Conservation (phyloP, 2,329 filamentous ascomycete genomes). For the Aaosphaeria arxii region DNA sequence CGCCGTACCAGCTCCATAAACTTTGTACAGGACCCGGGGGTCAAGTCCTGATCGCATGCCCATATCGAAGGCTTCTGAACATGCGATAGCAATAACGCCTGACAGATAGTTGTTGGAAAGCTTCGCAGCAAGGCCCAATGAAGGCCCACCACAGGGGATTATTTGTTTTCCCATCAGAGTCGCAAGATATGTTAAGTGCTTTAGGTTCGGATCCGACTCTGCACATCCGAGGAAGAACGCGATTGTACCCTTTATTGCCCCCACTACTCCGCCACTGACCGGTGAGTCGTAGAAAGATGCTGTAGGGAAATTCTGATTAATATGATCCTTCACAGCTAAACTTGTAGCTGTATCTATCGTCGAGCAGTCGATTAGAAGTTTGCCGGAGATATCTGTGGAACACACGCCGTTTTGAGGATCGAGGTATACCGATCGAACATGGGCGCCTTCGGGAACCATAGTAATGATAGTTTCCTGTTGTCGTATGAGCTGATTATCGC, state of each 20-base stretch:
- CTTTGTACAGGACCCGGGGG: constrained; percentile 50
- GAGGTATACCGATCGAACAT: constrained; percentile 52
- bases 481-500: constrained; percentile 1
- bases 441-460: constrained; percentile 54
- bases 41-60: constrained; percentile 58
- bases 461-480: constrained; percentile 50
- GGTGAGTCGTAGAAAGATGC: constrained; percentile 54
- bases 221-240: constrained; percentile 56
- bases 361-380: constrained; percentile 54
- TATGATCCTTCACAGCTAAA: constrained; percentile 43
- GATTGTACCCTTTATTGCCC: constrained; percentile 51
- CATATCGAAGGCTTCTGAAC: constrained; percentile 59
- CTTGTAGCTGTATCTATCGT: constrained; percentile 56
- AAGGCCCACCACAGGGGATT: constrained; percentile 56
- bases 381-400: constrained; percentile 39
- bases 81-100: constrained; percentile 58
- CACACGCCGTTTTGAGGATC: constrained; percentile 43
- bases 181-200: constrained; percentile 44
- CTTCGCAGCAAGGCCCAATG: constrained; percentile 57
- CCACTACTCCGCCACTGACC: constrained; percentile 52
- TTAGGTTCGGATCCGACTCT: constrained; percentile 44
- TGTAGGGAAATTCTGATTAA: constrained; percentile 34
- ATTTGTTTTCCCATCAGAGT: constrained; percentile 53
- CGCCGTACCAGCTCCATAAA: constrained; percentile 52
- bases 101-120: constrained; percentile 62